A percentile compares a stretch with the other conserved stretches of the same genome.
These are phyloP conservation scores for Solioccasus polychromus DNA, from an alignment of 768 basidiomycete genomes.

Conservation along the genomic window DNA sequence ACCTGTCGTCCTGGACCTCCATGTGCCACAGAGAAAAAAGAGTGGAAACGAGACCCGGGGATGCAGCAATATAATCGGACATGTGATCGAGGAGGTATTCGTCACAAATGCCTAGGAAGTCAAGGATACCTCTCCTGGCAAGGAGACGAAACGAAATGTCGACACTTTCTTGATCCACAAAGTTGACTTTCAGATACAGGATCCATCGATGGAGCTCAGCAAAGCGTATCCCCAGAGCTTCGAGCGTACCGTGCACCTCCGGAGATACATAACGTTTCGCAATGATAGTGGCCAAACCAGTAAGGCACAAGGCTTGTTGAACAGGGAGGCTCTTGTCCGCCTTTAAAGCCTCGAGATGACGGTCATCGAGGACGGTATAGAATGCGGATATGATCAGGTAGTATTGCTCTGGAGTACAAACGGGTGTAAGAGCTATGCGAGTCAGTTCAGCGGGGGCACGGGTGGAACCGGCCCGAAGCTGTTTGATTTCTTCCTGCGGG, in stretches of 20 bases:
- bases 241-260: conserved; percentile 1
- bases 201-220: conserved; percentile 20
- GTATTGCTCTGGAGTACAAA: conserved; percentile 19
- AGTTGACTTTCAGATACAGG: conserved; percentile 23
- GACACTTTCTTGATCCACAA: conserved; percentile 18
- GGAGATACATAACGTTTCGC: conserved; percentile 1
- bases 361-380: conserved; percentile 17
- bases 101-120: conserved; percentile 22
- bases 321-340: conserved; percentile 10
- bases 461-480: conserved; percentile 23
- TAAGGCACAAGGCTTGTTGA: conserved; percentile 21
- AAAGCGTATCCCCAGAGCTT: conserved; percentile 18
- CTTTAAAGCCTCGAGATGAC: conserved; percentile 17
- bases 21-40: conserved; percentile 29
- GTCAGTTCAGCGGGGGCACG: conserved; percentile 15
- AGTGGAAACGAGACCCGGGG: conserved; percentile 16
- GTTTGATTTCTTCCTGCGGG: conserved; percentile 17
- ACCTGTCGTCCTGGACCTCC: conserved; percentile 20
- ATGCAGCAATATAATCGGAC: conserved; percentile 17
- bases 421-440: conserved; percentile 17
- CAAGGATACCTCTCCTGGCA: conserved; percentile 15
- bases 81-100: conserved; percentile 12
- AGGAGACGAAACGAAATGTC: conserved; percentile 21
- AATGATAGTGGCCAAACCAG: conserved; percentile 15
- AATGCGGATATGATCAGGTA: conserved; percentile 18